Conservation (phyloP, 2,329 filamentous ascomycete species). For the Exophiala sideris region DNA sequence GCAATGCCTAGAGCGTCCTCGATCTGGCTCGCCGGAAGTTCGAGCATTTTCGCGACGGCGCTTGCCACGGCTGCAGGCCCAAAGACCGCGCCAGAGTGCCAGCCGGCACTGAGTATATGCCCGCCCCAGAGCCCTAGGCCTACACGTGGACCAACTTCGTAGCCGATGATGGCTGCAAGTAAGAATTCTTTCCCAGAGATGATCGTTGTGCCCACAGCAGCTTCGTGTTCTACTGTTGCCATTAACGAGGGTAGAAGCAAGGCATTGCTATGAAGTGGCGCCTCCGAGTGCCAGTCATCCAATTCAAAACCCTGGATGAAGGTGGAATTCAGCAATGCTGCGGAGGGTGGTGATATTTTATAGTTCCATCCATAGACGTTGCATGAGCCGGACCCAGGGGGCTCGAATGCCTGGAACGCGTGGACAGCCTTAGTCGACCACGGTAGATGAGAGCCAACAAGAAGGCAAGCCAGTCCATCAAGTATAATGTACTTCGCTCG, state of each 20-base stretch:
- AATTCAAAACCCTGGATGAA: slow-evolving; percentile 46
- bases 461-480: slow-evolving; percentile 42
- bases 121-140: slow-evolving; percentile 38
- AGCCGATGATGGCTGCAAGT: slow-evolving; percentile 39
- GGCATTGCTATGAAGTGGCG: slow-evolving; percentile 40
- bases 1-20: slow-evolving; percentile 40
- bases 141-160: slow-evolving; percentile 40
- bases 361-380: slow-evolving; percentile 28
- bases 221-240: slow-evolving; percentile 29
- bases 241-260: slow-evolving; percentile 42
- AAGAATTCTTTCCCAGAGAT: slow-evolving; percentile 34
- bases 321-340: slow-evolving; percentile 42
- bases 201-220: background rate
- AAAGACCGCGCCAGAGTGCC: slow-evolving; percentile 42
- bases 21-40: slow-evolving; percentile 29
- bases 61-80: slow-evolving; percentile 27
- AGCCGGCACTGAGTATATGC: slow-evolving; percentile 39
- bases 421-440: slow-evolving; percentile 40
- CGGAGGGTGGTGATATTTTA: slow-evolving; percentile 38
- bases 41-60: slow-evolving; percentile 34
- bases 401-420: slow-evolving; percentile 34
- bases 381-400: slow-evolving; percentile 27
- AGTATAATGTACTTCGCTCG: slow-evolving; percentile 44
- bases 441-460: slow-evolving; percentile 41
- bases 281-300: slow-evolving; percentile 43